Base-by-base conservation (phyloP, 1,284 basidiomycete genomes). In the Microbotryum silenes-acaulis region DNA sequence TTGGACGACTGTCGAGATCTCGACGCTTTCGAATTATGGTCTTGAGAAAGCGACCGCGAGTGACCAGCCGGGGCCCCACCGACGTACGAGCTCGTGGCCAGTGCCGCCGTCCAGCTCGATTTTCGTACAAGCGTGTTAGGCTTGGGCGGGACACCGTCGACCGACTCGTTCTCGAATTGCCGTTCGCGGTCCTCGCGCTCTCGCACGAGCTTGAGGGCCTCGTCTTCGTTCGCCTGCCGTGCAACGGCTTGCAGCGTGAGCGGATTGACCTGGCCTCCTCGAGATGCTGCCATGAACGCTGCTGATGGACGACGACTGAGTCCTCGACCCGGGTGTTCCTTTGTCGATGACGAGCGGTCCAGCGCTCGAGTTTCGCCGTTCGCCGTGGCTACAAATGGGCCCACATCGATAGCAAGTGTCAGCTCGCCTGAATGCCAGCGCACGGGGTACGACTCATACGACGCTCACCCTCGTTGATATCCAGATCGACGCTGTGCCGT, bases 221-320 rank as follows among this genome's bases (percentile, higher is more conserved):
- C 70, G 6, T 54, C 54, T 48, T 71, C 68, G 4, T 52, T 57
- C n/a, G 57, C 68, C 14, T 60, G 51, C 1, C 70, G 57, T 20
- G 61, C 57, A 23, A 71, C 48, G 4, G 68, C 66, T 12, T 65
- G 63, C n/a, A 68, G 55, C 5, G 66, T 70, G 29, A 71, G 48
- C 0, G 70, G 70, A 50, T 71, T 56, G 8, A 71, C 54, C 5
- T 51, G 42, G 1, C 57, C 59, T 21, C 58, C 44, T 18, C 42
- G 18, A 0, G 56, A 57, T 9, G 67, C 65, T n/a, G 54, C 46
- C 29, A 59, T 37, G 54, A 66, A 66, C 4, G 65, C 64, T 2
- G 57, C 46, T 0, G 58, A 59, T 1, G 60, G 55, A 0, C 49
- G 58, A 9, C 62, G 63, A 5, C 50, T 23, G 42, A 67, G 56